A percentile compares a stretch with the other conserved stretches of the same genome.
Conservation (phyloP, 352 stramenopile genomes). For the Plasmopara viticola region DNA sequence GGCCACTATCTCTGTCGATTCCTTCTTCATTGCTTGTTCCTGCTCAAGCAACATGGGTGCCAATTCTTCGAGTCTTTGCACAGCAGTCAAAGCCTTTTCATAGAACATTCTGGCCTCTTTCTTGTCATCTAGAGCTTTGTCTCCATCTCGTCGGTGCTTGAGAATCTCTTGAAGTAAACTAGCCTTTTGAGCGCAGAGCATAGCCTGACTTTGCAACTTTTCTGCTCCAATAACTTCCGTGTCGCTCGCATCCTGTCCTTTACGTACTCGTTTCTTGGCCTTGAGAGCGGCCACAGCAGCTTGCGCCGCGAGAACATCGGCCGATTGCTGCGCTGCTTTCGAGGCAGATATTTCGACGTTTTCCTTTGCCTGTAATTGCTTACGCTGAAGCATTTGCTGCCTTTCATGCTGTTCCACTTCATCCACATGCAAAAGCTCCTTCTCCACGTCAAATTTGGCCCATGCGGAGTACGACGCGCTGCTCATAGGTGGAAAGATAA, state of each 20-base stretch:
- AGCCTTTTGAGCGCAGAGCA: constrained; percentile 43
- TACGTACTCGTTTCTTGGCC: constrained; percentile 31
- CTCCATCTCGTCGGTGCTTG: constrained; percentile 31
- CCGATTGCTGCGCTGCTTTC: constrained; percentile 39
- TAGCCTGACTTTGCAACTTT: constrained; percentile 27
- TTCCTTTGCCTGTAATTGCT: constrained; percentile 41
- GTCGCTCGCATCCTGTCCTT: constrained; percentile 1
- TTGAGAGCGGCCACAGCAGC: constrained; percentile 62
- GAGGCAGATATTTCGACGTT: constrained; percentile 40
- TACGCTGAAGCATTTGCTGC: constrained; percentile 27
- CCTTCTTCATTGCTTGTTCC: constrained; percentile 12
- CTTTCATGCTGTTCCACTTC: constrained; percentile 24
- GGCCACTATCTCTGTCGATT: constrained; percentile 5
- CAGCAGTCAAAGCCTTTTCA: constrained; percentile 28
- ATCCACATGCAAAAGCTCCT: constrained; percentile 54
- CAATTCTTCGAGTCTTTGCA: constrained; percentile 32
- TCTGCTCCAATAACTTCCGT: constrained; percentile 1
- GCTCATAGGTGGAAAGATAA: constrained; percentile 19
- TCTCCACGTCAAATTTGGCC: constrained; percentile 62
- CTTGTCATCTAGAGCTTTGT: constrained; percentile 18
- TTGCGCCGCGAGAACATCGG: constrained; percentile 54
- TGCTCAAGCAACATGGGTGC: constrained; percentile 30
- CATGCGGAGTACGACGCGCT: constrained; percentile 47
- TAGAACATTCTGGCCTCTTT: constrained; percentile 22
- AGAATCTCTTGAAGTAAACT: constrained; percentile 44